Evolutionary conservation across 805 yeast species (phyloP).

Genomic region (Pichia sporocuriosa): DNA sequence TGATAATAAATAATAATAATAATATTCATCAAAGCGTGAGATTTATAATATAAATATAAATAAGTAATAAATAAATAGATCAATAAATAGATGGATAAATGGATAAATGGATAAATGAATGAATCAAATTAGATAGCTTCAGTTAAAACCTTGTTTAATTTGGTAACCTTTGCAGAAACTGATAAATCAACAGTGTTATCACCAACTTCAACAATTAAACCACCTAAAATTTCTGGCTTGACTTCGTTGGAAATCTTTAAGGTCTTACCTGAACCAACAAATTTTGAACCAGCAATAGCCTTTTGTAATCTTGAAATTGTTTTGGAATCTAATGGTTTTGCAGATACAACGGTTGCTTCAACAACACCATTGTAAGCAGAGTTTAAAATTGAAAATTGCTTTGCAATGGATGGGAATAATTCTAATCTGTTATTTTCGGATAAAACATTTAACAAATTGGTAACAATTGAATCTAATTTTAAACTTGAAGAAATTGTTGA

Average conservation of each 20-base stretch:
- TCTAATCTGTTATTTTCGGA: slow-evolving; percentile 92
- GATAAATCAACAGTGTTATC: slow-evolving; percentile 96
- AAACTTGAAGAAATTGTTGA: slow-evolving; percentile 44
- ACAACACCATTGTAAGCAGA: slow-evolving; percentile 90
- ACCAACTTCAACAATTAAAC: slow-evolving; percentile 91
- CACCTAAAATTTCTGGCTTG: slow-evolving; percentile 90
- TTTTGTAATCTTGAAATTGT: slow-evolving; percentile 69
- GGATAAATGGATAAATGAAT: background rate
- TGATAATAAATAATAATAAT: background rate
- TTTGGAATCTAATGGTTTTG: slow-evolving; percentile 76
- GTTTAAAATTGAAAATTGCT: slow-evolving; percentile 68
- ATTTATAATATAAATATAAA: background rate
- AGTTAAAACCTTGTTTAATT: slow-evolving; percentile 79
- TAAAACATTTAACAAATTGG: slow-evolving; percentile 76
- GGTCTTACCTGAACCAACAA: slow-evolving; percentile 81
- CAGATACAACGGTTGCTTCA: slow-evolving; percentile 88
- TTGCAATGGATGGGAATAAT: slow-evolving; percentile 55
- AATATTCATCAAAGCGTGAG: background rate
- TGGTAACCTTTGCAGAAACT: slow-evolving; percentile 74
- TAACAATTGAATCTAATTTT: slow-evolving; percentile 58
- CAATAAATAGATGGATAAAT: background rate
- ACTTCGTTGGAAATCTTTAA: slow-evolving; percentile 77
- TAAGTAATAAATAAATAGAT: background rate
- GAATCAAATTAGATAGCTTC: slow-evolving; percentile 62
- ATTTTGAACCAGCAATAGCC: slow-evolving; percentile 69